Base-by-base conservation (phyloP, 805 yeast species). In the Komagataella kurtzmanii region DNA sequence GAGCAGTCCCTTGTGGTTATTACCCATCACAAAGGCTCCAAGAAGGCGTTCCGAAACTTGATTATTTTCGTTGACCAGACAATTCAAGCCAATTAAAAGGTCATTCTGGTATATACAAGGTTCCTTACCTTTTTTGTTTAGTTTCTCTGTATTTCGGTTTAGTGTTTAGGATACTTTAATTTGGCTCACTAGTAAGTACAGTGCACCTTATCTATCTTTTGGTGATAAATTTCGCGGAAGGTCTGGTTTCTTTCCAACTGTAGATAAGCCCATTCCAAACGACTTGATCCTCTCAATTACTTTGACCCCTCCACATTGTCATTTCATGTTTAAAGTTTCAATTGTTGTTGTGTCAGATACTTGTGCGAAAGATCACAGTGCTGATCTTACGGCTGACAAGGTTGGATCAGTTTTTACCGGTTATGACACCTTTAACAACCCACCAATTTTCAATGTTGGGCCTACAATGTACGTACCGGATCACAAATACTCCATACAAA, bases 301-400 rank as follows among this genome's bases (percentile, higher is more conserved):
- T 21, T 14, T 30, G 40, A 8, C n/a, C 40, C 14, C 14, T 30
- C 40, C 12, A 4, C 14, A 10, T 5, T 30, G 17, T 14, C 40
- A 30, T 4, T 21, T 8, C 24, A 45, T 45, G 47, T 62, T 61
- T 50, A 55, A 56, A 3, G 68, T 66, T 7, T 72, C 66, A 1
- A 50, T 73, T 6, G 48, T 73, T n/a, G 57, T 73, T 10, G 63
- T 71, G 2, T 73, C 77, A 1, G 77, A 73, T 51, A 70, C 73
- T 1, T 70, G 75, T 49, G 53, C 52, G 21, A 54, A 54, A 17
- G 71, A 69, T 52, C 52, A 55, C 1, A 50, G 65, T 3, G 54
- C 54, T 24, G 77, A 73, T 54, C 40, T 30, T 30, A 30, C 40
- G 4, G 40, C 40, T 8, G 40, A 14, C 8, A 30, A 30, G 14